phyloP scores from a whole-genome alignment of 768 basidiomycete genomes.

The Chalciporus sphaerocephalus region DNA sequence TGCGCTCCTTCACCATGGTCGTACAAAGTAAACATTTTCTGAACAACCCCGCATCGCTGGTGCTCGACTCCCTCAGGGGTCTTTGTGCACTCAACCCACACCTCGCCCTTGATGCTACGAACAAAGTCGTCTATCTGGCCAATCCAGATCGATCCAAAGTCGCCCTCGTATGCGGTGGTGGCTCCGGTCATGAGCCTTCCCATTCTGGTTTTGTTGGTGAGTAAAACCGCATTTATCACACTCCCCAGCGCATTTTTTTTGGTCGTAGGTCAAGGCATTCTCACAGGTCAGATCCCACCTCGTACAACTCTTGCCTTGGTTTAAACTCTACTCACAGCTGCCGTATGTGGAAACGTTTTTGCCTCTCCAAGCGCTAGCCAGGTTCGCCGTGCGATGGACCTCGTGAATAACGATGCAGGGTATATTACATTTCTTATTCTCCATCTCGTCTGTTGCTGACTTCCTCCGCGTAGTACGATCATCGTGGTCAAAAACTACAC shows the following conservation, averaged over 20 bases:
- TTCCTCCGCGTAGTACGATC: slow-evolving; percentile 49
- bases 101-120: slow-evolving; percentile 61
- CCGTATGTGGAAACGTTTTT: slow-evolving; percentile 86
- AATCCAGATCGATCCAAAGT: slow-evolving; percentile 61
- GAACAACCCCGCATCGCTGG: slow-evolving; percentile 66
- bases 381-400: slow-evolving; percentile 74
- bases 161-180: slow-evolving; percentile 77
- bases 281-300: slow-evolving; percentile 48
- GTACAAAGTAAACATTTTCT: slow-evolving; percentile 65
- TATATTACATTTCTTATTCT: slow-evolving; percentile 26
- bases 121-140: slow-evolving; percentile 68
- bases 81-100: slow-evolving; percentile 67
- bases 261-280: slow-evolving; percentile 63
- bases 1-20: slow-evolving; percentile 7
- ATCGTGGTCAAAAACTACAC: slow-evolving; percentile 90
- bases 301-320: neutral
- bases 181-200: slow-evolving; percentile 88
- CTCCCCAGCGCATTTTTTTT: neutral
- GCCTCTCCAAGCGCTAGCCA: slow-evolving; percentile 87
- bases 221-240: slow-evolving; percentile 13
- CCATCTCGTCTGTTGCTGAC: neutral
- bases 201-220: slow-evolving; percentile 87
- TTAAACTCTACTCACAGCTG: slow-evolving; percentile 38
- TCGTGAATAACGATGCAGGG: slow-evolving; percentile 72
- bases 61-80: slow-evolving; percentile 74